Base-by-base conservation (phyloP, 176 grass and related monocot species). In the Avena eriantha region DNA sequence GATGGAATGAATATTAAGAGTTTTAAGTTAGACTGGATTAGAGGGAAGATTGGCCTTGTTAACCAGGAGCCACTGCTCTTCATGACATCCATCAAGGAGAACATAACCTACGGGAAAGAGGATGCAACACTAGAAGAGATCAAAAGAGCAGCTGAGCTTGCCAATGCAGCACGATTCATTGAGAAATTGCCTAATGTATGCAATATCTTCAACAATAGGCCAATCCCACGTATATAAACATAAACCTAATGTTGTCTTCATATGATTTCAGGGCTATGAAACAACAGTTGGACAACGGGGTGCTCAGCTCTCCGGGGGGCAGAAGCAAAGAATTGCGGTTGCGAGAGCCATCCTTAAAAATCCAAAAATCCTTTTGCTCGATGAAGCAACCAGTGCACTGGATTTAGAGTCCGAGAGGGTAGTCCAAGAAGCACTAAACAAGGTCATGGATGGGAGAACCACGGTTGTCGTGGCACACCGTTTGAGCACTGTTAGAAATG, bases 1-100 rank as follows among this genome's bases (percentile, higher is more conserved):
- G 94, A 96, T 77, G 94, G 91, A 83, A 79, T 93, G 55, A 89
- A 96, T 73, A 91, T 93, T 43, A 96, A 91, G 61, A 82, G 69
- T 53, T 87, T 93, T 22, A 91, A 73, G 43, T 79, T 93, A 76
- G 79, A 83, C 18, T 96, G 94, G 94, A 79, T 93, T 22, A 74
- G 91, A 66, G 73, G 79, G 11, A 64, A 87, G 71, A 93, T 93
- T 69, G 91, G 91, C 35, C 77, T 90, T 84, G 87, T 93, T 81
- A 90, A 79, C 57, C 87, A 93, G 55, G 91, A 93, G 69, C 91
- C 91, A 24, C 21, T 86, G 53, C 91, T 93, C 21, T 93, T 93
- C 48, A 86, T 82, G 82, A 85, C 84, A 12, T 86, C 91, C 15
- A 89, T 89, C 43, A 82, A 79, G 12, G 91, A 92, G 69, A 92